phyloP scores from a whole-genome alignment of 1,284 basidiomycete species.

The Austropuccinia psidii region DNA sequence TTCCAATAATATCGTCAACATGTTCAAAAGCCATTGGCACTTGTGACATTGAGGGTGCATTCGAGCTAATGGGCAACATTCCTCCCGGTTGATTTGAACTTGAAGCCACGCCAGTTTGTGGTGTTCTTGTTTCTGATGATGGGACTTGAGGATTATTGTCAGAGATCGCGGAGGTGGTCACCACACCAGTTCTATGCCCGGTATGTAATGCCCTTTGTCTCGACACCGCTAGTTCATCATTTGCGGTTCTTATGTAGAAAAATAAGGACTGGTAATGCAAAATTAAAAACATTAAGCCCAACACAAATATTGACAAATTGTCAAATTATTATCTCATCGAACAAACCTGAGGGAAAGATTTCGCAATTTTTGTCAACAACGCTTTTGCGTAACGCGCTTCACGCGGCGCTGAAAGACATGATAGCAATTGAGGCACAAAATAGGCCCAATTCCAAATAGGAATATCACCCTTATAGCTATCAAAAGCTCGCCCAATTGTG shows the following conservation, averaged over 20 bases:
- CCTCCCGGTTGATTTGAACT: conserved; percentile 41
- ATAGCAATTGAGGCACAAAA: conserved; percentile 87
- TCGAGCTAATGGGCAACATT: conserved; percentile 46
- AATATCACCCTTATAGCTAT: conserved; percentile 91
- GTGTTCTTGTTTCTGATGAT: conserved; percentile 29
- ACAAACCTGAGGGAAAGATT: conserved; percentile 78
- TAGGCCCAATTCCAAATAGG: conserved; percentile 99
- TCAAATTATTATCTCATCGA: neutral
- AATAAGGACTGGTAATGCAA: conserved; percentile 66
- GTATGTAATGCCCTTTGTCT: conserved; percentile 33
- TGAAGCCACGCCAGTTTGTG: conserved; percentile 37
- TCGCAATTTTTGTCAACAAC: conserved; percentile 81
- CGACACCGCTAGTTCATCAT: conserved; percentile 61
- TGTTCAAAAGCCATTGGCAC: conserved; percentile 75
- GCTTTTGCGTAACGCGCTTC: conserved; percentile 89
- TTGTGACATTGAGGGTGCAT: conserved; percentile 41
- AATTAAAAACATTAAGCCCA: conserved; percentile 8
- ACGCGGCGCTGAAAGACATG: conserved; percentile 71
- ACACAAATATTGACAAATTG: conserved; percentile 1
- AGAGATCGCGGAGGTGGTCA: conserved; percentile 37
- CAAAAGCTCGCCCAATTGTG: conserved; percentile 80
- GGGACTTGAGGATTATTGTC: conserved; percentile 38
- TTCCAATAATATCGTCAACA: conserved; percentile 88
- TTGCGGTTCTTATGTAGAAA: conserved; percentile 84
- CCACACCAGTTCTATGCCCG: conserved; percentile 23